A percentile compares a stretch with the other conserved stretches of the same genome.
Evolutionary conservation across 2,329 filamentous ascomycete genomes (phyloP).

Genomic region (Clonostachys rhizophaga): DNA sequence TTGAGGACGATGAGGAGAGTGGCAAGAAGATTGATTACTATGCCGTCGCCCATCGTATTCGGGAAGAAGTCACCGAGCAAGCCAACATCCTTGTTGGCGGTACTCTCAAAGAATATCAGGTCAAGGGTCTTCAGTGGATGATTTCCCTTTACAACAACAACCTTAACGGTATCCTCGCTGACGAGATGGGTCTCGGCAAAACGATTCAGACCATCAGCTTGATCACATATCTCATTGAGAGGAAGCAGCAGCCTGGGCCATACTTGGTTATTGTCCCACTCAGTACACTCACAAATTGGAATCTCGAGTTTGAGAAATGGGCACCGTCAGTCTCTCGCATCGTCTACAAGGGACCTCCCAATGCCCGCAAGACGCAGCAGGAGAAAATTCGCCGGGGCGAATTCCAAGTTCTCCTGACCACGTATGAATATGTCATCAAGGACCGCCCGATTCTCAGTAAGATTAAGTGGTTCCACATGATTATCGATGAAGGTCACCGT

Average conservation of each 20-base stretch:
- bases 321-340: conserved; percentile 81
- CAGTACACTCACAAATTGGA: conserved; percentile 98
- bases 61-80: conserved; percentile 84
- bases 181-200: conserved; percentile 99
- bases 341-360: conserved; percentile 95
- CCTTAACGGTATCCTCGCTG: conserved; percentile 94
- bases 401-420: conserved; percentile 95
- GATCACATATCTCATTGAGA: conserved; percentile 95
- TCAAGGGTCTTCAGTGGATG: conserved; percentile 99
- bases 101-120: conserved; percentile 91
- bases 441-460: conserved; percentile 92
- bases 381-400: conserved; percentile 90
- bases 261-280: conserved; percentile 96
- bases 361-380: conserved; percentile 81
- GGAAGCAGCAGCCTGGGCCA: conserved; percentile 85
- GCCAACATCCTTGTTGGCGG: conserved; percentile 86
- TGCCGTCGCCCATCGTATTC: conserved; percentile 91
- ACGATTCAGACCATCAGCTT: conserved; percentile 98
- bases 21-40: conserved; percentile 95
- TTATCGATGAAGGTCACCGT: conserved; percentile 97
- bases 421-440: conserved; percentile 99
- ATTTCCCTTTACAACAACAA: conserved; percentile 99
- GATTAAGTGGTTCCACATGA: conserved; percentile 99
- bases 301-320: conserved; percentile 98
- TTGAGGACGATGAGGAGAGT: conserved; percentile 64